Conservation (phyloP, 1,139 yeast genomes). For the Suhomyces bokatorum region DNA sequence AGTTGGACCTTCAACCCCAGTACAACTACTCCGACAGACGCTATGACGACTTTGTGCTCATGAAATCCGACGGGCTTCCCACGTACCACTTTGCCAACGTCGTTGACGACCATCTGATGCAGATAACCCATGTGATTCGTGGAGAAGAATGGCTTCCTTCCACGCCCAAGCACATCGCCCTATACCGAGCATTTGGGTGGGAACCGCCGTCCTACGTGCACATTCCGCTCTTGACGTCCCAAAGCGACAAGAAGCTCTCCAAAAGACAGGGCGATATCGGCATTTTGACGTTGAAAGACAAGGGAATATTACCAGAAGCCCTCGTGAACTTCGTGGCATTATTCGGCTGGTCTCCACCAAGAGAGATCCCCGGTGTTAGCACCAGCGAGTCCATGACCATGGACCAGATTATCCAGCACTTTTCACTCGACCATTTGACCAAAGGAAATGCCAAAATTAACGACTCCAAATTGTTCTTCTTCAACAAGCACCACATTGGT, state of each 20-base stretch:
- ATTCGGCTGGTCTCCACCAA: conserved; percentile 91
- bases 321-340: conserved; percentile 82
- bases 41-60: conserved; percentile 83
- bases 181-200: conserved; percentile 90
- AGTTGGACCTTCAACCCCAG: conserved; percentile 76
- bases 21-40: conserved; percentile 67
- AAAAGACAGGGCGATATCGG: conserved; percentile 85
- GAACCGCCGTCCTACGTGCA: conserved; percentile 78
- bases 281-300: conserved; percentile 54
- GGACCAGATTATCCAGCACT: conserved; percentile 49
- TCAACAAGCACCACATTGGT: conserved; percentile 68
- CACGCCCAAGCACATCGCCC: conserved; percentile 89
- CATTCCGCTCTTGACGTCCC: conserved; percentile 80
- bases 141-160: conserved; percentile 99
- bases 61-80: conserved; percentile 91
- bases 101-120: conserved; percentile 90
- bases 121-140: conserved; percentile 87
- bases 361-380: conserved; percentile 51
- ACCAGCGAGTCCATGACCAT: conserved; percentile 62
- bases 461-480: conserved; percentile 66
- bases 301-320: conserved; percentile 83
- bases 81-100: conserved; percentile 97
- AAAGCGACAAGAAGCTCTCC: conserved; percentile 76
- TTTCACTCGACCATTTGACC: conserved; percentile 70
- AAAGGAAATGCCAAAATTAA: conserved; percentile 94